Evolutionary conservation across 2,329 filamentous ascomycete genomes (phyloP).

Genomic region (Pyrenophora seminiperda): DNA sequence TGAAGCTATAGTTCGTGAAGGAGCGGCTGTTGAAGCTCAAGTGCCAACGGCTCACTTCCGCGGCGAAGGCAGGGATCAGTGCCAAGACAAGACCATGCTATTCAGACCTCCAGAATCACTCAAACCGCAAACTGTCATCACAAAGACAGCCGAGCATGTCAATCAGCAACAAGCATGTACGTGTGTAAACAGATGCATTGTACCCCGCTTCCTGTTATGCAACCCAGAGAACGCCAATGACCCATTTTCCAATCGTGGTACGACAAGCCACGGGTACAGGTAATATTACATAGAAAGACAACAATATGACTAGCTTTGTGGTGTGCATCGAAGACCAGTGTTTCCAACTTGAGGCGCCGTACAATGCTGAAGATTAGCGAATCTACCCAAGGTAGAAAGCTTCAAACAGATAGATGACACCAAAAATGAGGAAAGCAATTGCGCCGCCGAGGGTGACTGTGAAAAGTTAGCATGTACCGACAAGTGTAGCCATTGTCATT

Average conservation of each 20-base stretch:
- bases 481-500: slow-evolving; percentile 32
- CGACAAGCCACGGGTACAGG: slow-evolving; percentile 15
- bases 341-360: slow-evolving; percentile 26
- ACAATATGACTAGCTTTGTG: slow-evolving; percentile 1
- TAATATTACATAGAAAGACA: slow-evolving; percentile 34
- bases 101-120: background rate
- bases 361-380: slow-evolving; percentile 24
- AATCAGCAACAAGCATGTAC: background rate
- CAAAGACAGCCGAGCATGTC: background rate
- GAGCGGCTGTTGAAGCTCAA: slow-evolving; percentile 13
- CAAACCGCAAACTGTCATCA: background rate
- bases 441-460: slow-evolving; percentile 91
- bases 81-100: slow-evolving; percentile 9
- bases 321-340: slow-evolving; percentile 9
- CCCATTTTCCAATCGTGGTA: slow-evolving; percentile 12
- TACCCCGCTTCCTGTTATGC: slow-evolving; percentile 9
- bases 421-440: slow-evolving; percentile 86
- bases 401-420: slow-evolving; percentile 88
- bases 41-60: slow-evolving; percentile 23
- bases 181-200: slow-evolving; percentile 2
- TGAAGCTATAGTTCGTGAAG: slow-evolving; percentile 9
- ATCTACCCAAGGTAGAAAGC: slow-evolving; percentile 62
- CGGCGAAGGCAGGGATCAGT: slow-evolving; percentile 20
- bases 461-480: slow-evolving; percentile 28
- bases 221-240: slow-evolving; percentile 21